Percentiles rank a stretch among this genome's conserved stretches.
These are phyloP conservation scores for Gastrolobium bilobum DNA, from an alignment of 306 rosid genomes.

Conservation along the genomic window DNA sequence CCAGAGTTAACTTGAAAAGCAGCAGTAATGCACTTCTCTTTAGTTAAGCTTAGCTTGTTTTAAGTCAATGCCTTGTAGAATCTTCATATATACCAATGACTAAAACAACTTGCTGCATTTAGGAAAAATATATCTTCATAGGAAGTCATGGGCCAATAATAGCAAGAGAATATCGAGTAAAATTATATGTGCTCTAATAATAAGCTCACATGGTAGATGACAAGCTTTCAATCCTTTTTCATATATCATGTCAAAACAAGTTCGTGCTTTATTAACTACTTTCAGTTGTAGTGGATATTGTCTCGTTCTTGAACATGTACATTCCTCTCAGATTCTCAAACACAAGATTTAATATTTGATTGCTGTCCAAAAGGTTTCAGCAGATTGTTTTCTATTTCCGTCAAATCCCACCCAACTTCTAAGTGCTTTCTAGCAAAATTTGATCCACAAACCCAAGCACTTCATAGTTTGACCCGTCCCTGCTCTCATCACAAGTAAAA, in stretches of 20 bases:
- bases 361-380: neutral
- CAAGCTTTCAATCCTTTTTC: conserved; percentile 15
- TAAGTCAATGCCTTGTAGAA: neutral
- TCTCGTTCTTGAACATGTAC: neutral
- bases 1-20: conserved; percentile 39
- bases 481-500: neutral
- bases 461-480: neutral
- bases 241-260: conserved; percentile 13
- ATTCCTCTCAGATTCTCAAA: neutral
- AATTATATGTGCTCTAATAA: neutral
- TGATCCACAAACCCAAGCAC: conserved; percentile 1
- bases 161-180: conserved; percentile 21
- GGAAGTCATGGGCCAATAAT: conserved; percentile 6
- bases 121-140: conserved; percentile 8
- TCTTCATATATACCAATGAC: conserved; percentile 7
- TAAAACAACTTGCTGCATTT: conserved; percentile 13
- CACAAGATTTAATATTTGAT: neutral
- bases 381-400: neutral
- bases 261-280: neutral
- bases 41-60: conserved; percentile 28
- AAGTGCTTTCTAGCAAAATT: conserved; percentile 8
- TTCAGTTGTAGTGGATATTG: neutral
- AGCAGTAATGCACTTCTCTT: conserved; percentile 26
- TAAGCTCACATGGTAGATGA: neutral
- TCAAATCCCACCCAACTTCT: neutral